Evolutionary conservation across 768 basidiomycete genomes (phyloP).

Genomic region (Galerina marginata): DNA sequence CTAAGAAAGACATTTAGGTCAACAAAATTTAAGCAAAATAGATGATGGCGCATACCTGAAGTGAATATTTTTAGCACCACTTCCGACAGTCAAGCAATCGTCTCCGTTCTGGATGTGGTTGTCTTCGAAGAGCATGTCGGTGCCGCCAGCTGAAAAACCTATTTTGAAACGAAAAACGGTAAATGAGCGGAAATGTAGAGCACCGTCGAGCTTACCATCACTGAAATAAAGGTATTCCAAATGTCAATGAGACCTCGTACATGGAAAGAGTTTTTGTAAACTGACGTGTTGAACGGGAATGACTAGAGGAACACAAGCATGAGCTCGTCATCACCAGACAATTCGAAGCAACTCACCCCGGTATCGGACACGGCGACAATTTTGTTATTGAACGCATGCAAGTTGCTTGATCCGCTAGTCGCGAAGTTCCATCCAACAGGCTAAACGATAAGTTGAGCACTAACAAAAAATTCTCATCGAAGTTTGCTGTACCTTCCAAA

Average conservation of each 20-base stretch:
- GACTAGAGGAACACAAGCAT: conserved; percentile 34
- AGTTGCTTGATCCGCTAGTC: conserved; percentile 50
- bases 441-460: conserved; percentile 28
- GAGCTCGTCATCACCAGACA: not conserved
- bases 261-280: not conserved
- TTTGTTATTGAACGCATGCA: conserved; percentile 59
- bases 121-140: conserved; percentile 61
- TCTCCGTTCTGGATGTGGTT: conserved; percentile 65
- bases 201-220: conserved; percentile 37
- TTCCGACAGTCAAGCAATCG: conserved; percentile 65
- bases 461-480: not conserved
- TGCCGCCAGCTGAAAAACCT: conserved; percentile 63
- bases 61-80: conserved; percentile 58
- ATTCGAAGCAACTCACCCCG: conserved; percentile 24
- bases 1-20: conserved; percentile 29
- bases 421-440: conserved; percentile 66
- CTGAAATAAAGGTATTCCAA: conserved; percentile 9
- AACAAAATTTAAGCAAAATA: not conserved
- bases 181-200: not conserved
- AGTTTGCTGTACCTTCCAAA: conserved; percentile 47
- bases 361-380: conserved; percentile 59
- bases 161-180: not conserved
- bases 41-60: conserved; percentile 40
- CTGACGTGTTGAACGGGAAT: conserved; percentile 68
- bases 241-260: not conserved